These are phyloP conservation scores for Marsdenia floribunda DNA, from an alignment of 257 asterid species.

Conservation along the genomic window DNA sequence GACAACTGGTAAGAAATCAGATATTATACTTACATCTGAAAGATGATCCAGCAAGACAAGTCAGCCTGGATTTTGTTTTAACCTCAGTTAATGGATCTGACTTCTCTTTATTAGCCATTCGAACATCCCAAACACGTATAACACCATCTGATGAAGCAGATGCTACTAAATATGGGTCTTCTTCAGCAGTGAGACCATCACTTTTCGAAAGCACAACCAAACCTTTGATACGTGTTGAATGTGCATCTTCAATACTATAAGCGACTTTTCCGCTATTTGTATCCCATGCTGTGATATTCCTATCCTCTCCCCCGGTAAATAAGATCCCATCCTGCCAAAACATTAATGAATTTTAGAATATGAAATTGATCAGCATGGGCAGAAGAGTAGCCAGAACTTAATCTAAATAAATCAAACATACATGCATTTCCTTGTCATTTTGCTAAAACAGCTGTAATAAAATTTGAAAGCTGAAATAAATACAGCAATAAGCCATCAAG, in stretches of 20 bases:
- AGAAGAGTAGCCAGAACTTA: background rate
- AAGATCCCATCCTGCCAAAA: constrained; percentile 59
- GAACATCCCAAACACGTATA: constrained; percentile 86
- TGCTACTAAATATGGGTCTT: constrained; percentile 65
- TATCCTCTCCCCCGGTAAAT: constrained; percentile 94
- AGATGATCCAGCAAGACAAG: constrained; percentile 96
- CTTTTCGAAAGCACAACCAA: constrained; percentile 60
- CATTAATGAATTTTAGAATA: background rate
- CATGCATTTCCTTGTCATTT: background rate
- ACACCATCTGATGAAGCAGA: constrained; percentile 97
- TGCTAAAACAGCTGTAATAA: background rate
- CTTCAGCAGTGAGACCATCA: constrained; percentile 36
- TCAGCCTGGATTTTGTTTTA: constrained; percentile 81
- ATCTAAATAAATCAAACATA: background rate
- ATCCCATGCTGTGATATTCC: constrained; percentile 82
- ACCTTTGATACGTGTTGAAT: constrained; percentile 81
- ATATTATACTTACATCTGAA: constrained; percentile 49
- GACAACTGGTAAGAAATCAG: background rate
- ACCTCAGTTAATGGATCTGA: constrained; percentile 59
- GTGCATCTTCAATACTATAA: constrained; percentile 69
- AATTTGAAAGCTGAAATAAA: background rate
- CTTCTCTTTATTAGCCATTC: constrained; percentile 47
- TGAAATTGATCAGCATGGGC: background rate
- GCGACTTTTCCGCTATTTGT: constrained; percentile 63
- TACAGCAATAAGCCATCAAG: background rate